These are phyloP conservation scores for Xylariaceae sp. DNA, from an alignment of 2,329 filamentous ascomycete genomes.

Conservation along the genomic window DNA sequence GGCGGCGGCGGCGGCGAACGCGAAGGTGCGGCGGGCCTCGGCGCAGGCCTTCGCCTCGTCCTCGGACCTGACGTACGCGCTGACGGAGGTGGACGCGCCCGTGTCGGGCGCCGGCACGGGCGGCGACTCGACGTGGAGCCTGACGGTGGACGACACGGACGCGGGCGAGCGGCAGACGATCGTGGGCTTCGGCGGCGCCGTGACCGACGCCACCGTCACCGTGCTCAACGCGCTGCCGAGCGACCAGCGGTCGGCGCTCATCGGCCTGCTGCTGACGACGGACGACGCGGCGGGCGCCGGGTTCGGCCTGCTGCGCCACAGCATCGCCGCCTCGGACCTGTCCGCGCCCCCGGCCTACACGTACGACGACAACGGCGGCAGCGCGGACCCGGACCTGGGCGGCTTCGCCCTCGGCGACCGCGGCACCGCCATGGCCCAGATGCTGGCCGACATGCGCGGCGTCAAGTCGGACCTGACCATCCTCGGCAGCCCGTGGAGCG, in stretches of 20 bases:
- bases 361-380: slow-evolving; percentile 29
- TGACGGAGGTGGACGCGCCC: slow-evolving; percentile 26
- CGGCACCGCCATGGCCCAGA: slow-evolving; percentile 29
- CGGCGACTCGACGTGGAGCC: slow-evolving; percentile 29
- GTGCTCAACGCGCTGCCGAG: slow-evolving; percentile 28
- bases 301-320: slow-evolving; percentile 33
- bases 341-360: slow-evolving; percentile 31
- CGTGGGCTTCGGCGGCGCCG: slow-evolving; percentile 33
- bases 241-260: slow-evolving; percentile 22
- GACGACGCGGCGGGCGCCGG: slow-evolving; percentile 27
- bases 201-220: slow-evolving; percentile 33
- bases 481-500: slow-evolving; percentile 31
- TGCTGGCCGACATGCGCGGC: slow-evolving; percentile 28
- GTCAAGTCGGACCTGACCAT: slow-evolving; percentile 29
- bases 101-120: too few species aligned
- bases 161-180: slow-evolving; percentile 31
- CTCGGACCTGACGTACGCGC: slow-evolving; percentile 28
- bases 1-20: too few species aligned
- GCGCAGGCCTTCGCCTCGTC: slow-evolving; percentile 28
- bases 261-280: slow-evolving; percentile 30
- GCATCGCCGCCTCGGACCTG: slow-evolving; percentile 32
- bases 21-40: slow-evolving; percentile 9
- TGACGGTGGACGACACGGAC: slow-evolving; percentile 31
- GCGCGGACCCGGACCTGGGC: slow-evolving; percentile 21
- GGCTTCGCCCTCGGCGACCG: slow-evolving; percentile 30